A percentile compares a stretch with the other conserved stretches of the same genome.
phyloP scores from a whole-genome alignment of 805 yeast species.

The Scheffersomyces lignosus region DNA sequence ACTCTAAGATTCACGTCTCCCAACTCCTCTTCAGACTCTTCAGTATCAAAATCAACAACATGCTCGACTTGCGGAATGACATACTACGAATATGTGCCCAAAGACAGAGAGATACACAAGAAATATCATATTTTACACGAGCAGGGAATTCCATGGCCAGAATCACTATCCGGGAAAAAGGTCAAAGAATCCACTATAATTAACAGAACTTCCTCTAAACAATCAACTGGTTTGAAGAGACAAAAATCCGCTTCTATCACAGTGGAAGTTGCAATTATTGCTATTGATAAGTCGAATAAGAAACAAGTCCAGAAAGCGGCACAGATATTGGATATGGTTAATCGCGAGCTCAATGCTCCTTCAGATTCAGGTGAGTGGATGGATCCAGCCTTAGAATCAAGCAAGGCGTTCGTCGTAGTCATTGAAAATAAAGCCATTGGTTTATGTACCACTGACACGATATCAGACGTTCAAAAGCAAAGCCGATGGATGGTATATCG shows the following conservation, averaged over 20 bases:
- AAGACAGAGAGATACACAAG: slow-evolving; percentile 49
- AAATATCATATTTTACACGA: slow-evolving; percentile 51
- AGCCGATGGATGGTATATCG: slow-evolving; percentile 63
- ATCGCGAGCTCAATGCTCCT: slow-evolving; percentile 61
- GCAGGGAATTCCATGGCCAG: slow-evolving; percentile 52
- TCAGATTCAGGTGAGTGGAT: slow-evolving; percentile 34
- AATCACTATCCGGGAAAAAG: slow-evolving; percentile 4
- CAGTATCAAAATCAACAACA: slow-evolving; percentile 15
- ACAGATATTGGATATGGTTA: slow-evolving; percentile 50
- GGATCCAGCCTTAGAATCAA: slow-evolving; percentile 8
- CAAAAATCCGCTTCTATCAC: slow-evolving; percentile 1
- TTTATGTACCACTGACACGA: slow-evolving; percentile 52
- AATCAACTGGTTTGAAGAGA: background rate
- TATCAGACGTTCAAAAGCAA: slow-evolving; percentile 19
- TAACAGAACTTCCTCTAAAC: background rate
- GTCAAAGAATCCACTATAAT: slow-evolving; percentile 1
- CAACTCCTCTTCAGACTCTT: too few species aligned
- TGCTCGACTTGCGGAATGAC: slow-evolving; percentile 59
- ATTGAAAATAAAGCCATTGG: slow-evolving; percentile 52
- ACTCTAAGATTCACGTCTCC: too few species aligned
- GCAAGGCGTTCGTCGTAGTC: slow-evolving; percentile 50
- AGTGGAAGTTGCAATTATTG: slow-evolving; percentile 14
- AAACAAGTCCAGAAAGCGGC: slow-evolving; percentile 26
- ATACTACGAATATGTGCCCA: slow-evolving; percentile 38
- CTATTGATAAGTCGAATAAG: slow-evolving; percentile 20